Conservation (phyloP, 208 protist genomes). For the Crithidia brevicula region DNA sequence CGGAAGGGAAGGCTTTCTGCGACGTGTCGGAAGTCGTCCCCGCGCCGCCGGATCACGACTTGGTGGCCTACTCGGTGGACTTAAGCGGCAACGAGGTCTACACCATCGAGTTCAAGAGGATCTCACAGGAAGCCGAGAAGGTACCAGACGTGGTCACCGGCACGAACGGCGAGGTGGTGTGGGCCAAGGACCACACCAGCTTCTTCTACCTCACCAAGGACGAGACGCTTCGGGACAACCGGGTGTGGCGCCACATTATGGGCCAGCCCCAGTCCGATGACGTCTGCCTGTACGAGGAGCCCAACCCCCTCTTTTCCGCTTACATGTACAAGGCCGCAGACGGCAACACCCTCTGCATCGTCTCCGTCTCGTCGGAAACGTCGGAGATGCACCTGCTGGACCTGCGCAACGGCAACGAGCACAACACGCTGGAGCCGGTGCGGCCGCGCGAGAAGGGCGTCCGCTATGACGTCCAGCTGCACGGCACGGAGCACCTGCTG, state of each 20-base stretch:
- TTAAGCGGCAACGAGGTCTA: slow-evolving; percentile 87
- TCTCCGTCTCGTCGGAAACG: slow-evolving; percentile 75
- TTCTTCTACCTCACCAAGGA: slow-evolving; percentile 91
- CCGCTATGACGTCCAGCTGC: slow-evolving; percentile 78
- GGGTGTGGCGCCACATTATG: slow-evolving; percentile 88
- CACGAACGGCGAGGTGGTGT: slow-evolving; percentile 80
- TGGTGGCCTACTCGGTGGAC: slow-evolving; percentile 87
- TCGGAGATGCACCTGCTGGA: slow-evolving; percentile 81
- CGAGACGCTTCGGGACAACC: slow-evolving; percentile 72
- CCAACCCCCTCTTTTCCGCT: slow-evolving; percentile 75
- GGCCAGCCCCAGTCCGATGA: slow-evolving; percentile 71
- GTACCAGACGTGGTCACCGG: slow-evolving; percentile 60
- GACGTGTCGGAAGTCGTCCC: slow-evolving; percentile 60
- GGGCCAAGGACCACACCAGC: slow-evolving; percentile 56
- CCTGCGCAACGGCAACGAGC: slow-evolving; percentile 58
- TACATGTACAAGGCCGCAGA: slow-evolving; percentile 62
- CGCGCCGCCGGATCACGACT: slow-evolving; percentile 61
- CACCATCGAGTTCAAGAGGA: slow-evolving; percentile 65
- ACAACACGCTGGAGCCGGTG: slow-evolving; percentile 69
- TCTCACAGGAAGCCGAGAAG: slow-evolving; percentile 22
- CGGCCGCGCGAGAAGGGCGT: slow-evolving; percentile 79
- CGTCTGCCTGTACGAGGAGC: slow-evolving; percentile 81
- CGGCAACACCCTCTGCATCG: slow-evolving; percentile 67
- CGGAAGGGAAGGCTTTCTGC: slow-evolving; percentile 84
- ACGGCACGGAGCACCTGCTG: slow-evolving; percentile 69